phyloP scores from a whole-genome alignment of 805 yeast species.

The Kuraishia ogatae region DNA sequence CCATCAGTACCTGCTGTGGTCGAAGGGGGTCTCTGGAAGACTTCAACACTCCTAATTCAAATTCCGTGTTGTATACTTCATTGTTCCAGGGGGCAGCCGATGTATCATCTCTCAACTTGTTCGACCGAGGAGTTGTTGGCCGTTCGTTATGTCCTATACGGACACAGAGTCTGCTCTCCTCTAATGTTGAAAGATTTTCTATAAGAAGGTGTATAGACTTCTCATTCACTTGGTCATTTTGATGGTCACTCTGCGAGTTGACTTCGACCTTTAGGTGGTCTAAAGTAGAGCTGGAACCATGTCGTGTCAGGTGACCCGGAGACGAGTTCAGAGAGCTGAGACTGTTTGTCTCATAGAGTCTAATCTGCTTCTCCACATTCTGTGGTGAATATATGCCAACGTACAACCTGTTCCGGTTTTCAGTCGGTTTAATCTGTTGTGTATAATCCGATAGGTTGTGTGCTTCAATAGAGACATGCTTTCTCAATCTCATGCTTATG shows the following conservation, averaged over 20 bases:
- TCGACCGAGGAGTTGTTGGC: not conserved
- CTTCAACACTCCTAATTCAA: conserved; percentile 14
- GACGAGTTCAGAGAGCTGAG: conserved; percentile 1
- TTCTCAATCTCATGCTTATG: not conserved
- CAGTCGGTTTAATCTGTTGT: not conserved
- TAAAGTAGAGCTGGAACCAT: too few relatives aligned
- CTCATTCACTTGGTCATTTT: too few relatives aligned
- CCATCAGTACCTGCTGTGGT: conserved; percentile 1
- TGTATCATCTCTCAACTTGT: not conserved
- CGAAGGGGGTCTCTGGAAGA: conserved; percentile 14
- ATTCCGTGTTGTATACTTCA: not conserved
- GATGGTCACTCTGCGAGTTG: too few relatives aligned
- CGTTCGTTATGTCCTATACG: conserved; percentile 8
- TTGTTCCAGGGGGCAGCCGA: not conserved
- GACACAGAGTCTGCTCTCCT: not conserved
- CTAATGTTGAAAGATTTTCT: not conserved
- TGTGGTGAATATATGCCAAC: conserved; percentile 20
- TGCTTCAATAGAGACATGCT: not conserved
- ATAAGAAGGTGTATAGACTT: not conserved
- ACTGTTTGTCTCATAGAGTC: conserved; percentile 16
- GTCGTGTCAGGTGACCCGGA: not conserved
- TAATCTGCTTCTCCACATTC: conserved; percentile 9
- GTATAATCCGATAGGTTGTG: not conserved
- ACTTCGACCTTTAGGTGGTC: too few relatives aligned
- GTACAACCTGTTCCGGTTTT: conserved; percentile 6